phyloP scores from a whole-genome alignment of 106 monocot species.

The Vanilla planifolia region DNA sequence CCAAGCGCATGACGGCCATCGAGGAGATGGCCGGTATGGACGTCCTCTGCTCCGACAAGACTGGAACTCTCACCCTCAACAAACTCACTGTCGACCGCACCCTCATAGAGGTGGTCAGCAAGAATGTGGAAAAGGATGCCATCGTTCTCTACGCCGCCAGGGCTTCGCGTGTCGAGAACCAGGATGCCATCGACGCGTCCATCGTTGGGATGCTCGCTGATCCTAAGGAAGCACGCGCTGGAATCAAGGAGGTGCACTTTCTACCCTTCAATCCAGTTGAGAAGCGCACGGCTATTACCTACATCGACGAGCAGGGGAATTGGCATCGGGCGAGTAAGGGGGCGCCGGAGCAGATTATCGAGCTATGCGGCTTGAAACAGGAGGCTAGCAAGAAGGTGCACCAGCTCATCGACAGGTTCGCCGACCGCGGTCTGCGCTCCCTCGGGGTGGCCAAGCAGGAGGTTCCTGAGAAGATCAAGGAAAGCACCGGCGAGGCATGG shows the following conservation, averaged over 20 bases:
- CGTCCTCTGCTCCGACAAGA: constrained; percentile 60
- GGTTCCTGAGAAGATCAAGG: constrained; percentile 43
- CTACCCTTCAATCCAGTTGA: constrained; percentile 53
- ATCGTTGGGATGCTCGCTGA: constrained; percentile 48
- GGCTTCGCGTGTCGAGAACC: constrained; percentile 44
- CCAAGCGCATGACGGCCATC: constrained; percentile 73
- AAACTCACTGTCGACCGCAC: constrained; percentile 55
- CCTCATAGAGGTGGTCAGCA: constrained; percentile 49
- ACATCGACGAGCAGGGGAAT: constrained; percentile 32
- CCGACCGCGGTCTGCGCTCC: constrained; percentile 41
- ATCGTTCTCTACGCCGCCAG: constrained; percentile 43
- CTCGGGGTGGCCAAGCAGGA: constrained; percentile 32
- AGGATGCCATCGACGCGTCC: constrained; percentile 55
- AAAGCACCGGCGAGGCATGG: constrained; percentile 50
- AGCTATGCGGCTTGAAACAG: constrained; percentile 39
- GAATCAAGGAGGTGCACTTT: constrained; percentile 41
- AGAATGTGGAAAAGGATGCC: constrained; percentile 29
- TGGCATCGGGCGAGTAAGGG: constrained; percentile 52
- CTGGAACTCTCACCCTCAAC: constrained; percentile 65
- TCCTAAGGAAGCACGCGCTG: constrained; percentile 44
- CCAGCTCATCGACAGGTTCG: constrained; percentile 22
- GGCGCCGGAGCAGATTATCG: constrained; percentile 46
- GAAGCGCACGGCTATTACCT: constrained; percentile 51
- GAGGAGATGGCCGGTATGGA: constrained; percentile 79
- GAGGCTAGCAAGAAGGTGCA: constrained; percentile 29